A percentile compares a stretch with the other conserved stretches of the same genome.
These are phyloP conservation scores for Mycena albidolilacea DNA, from an alignment of 768 basidiomycete species.

Conservation along the genomic window DNA sequence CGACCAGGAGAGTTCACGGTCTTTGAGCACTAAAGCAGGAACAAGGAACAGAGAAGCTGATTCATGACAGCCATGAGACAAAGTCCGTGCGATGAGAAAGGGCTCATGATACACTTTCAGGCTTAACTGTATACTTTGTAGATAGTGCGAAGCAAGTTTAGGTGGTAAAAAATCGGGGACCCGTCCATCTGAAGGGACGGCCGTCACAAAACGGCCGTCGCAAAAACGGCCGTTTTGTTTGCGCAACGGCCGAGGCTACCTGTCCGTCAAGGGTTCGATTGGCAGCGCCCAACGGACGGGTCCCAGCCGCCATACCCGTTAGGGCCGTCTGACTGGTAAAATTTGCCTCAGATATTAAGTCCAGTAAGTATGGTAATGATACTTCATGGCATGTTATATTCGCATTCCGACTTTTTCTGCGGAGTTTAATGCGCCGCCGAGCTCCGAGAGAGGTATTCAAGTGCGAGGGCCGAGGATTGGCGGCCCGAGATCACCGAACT, in stretches of 20 bases:
- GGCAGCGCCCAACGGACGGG: too few relatives aligned
- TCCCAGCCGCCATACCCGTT: too few relatives aligned
- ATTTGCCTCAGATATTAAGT: too few relatives aligned
- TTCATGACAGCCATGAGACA: slow-evolving; percentile 2
- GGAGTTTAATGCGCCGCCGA: slow-evolving; percentile 18
- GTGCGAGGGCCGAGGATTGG: slow-evolving; percentile 18
- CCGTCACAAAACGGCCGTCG: too few relatives aligned
- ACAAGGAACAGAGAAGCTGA: slow-evolving; percentile 2
- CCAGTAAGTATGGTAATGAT: slow-evolving; percentile 4
- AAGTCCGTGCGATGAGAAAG: background rate
- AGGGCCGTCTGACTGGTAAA: too few relatives aligned
- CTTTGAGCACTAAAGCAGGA: background rate
- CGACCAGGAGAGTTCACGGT: background rate
- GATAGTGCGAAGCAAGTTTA: too few relatives aligned
- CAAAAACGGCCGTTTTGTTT: too few relatives aligned
- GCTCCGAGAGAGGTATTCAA: slow-evolving; percentile 21
- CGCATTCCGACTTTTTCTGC: slow-evolving; percentile 16
- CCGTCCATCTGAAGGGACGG: too few relatives aligned
- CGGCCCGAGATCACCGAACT: slow-evolving; percentile 22
- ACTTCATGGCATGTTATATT: slow-evolving; percentile 20
- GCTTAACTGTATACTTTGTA: too few relatives aligned
- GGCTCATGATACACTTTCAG: background rate
- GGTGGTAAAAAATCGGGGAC: too few relatives aligned
- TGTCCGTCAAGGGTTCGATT: too few relatives aligned
- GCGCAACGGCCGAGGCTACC: too few relatives aligned